Evolutionary conservation across 176 grass and related monocot genomes (phyloP).

Genomic region (Tillandsia fasciculata): DNA sequence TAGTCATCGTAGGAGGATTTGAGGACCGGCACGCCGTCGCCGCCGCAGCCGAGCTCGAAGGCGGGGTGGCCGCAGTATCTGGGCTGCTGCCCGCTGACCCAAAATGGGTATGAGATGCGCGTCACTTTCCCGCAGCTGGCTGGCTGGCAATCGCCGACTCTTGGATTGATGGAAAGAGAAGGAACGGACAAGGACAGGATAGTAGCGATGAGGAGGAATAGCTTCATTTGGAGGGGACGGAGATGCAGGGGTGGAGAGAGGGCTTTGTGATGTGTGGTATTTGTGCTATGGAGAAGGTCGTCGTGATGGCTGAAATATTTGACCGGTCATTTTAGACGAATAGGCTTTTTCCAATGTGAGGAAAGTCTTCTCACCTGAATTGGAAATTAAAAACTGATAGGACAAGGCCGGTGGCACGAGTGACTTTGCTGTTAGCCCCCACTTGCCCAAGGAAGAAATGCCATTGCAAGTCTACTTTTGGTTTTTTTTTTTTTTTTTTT

Average conservation of each 20-base stretch:
- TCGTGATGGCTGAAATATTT: background rate
- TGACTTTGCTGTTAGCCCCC: no score
- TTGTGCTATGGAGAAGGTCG: no score
- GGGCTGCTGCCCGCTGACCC: constrained; percentile 21
- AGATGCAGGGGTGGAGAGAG: background rate
- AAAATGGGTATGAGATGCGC: constrained; percentile 38
- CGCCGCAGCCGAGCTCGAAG: constrained; percentile 14
- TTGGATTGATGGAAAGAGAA: background rate
- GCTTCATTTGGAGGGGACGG: background rate
- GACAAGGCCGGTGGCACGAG: no score
- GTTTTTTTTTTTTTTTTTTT: no score
- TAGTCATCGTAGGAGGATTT: background rate
- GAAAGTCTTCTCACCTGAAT: no score
- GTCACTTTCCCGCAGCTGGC: constrained; percentile 15
- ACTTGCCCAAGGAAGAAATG: no score
- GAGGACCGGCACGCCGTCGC: background rate
- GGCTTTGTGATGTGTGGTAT: background rate
- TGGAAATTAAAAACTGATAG: no score
- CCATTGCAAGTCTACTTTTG: no score
- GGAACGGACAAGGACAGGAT: background rate
- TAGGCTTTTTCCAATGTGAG: background rate
- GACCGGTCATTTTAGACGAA: background rate
- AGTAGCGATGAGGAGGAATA: background rate
- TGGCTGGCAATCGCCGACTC: constrained; percentile 15
- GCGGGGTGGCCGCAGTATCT: constrained; percentile 19